A percentile compares a stretch with the other conserved stretches of the same genome.
Evolutionary conservation across 2,329 filamentous ascomycete genomes (phyloP).

Genomic region (Claviceps humidiphila): DNA sequence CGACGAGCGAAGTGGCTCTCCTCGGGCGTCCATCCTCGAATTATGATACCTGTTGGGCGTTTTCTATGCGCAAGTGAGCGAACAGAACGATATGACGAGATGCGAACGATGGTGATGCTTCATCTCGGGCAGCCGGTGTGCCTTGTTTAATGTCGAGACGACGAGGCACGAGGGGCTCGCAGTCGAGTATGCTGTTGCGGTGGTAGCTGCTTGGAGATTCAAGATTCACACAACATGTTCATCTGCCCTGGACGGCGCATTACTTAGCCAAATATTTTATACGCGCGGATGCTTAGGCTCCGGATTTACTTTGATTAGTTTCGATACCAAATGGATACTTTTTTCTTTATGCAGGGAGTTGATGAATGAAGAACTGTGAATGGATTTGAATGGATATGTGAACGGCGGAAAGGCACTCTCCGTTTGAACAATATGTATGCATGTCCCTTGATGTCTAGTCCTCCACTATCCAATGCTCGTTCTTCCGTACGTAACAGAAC

Average conservation of each 20-base stretch:
- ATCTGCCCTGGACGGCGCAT: constrained; percentile 3
- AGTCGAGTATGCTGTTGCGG: neutral
- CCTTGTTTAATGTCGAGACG: neutral
- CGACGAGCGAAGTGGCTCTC: neutral
- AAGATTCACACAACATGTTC: constrained; percentile 9
- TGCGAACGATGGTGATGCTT: constrained; percentile 7
- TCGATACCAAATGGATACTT: constrained; percentile 12
- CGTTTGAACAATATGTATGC: neutral
- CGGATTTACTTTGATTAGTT: constrained; percentile 13
- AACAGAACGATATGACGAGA: constrained; percentile 5
- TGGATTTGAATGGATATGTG: too few species aligned
- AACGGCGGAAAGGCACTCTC: too few species aligned
- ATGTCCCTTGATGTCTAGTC: too few species aligned
- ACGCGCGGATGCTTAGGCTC: constrained; percentile 7
- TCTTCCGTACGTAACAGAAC: too few species aligned
- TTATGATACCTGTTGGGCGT: neutral
- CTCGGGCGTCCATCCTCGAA: neutral
- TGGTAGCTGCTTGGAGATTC: constrained; percentile 5
- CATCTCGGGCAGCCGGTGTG: neutral
- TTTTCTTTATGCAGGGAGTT: neutral
- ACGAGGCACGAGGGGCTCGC: neutral
- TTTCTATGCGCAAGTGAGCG: constrained; percentile 3
- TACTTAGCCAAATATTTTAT: constrained; percentile 8
- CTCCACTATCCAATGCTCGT: too few species aligned
- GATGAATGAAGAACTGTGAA: too few species aligned